Conservation (phyloP, 192 early-diverging fungal genomes). For the Coemansia brasiliensis region DNA sequence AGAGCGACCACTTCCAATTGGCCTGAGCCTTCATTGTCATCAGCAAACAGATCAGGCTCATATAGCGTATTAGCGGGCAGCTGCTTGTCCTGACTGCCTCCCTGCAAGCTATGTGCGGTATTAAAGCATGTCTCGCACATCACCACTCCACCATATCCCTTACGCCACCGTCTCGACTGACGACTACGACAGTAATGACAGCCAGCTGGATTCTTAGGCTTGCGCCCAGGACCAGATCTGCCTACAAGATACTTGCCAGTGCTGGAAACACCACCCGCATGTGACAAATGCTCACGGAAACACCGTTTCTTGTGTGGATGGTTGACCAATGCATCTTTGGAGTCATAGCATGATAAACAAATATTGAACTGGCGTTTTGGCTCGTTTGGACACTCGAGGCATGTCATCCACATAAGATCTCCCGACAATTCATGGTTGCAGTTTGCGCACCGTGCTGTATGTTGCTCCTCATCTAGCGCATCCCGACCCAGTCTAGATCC, state of each 20-base stretch:
- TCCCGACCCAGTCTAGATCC: neutral
- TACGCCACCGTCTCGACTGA: conserved; percentile 47
- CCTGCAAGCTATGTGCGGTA: conserved; percentile 31
- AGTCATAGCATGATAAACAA: conserved; percentile 51
- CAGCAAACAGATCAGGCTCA: conserved; percentile 22
- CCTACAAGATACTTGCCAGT: conserved; percentile 8
- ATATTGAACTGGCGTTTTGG: conserved; percentile 30
- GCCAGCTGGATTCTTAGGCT: conserved; percentile 7
- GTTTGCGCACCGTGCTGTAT: conserved; percentile 28
- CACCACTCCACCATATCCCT: conserved; percentile 49
- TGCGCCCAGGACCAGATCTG: neutral
- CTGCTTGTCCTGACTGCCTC: conserved; percentile 5
- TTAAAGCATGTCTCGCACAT: conserved; percentile 56
- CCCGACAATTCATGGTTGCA: conserved; percentile 24
- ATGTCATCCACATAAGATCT: conserved; percentile 54
- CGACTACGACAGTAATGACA: conserved; percentile 53
- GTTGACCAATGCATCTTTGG: conserved; percentile 36
- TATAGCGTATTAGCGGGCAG: neutral
- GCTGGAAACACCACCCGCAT: conserved; percentile 10
- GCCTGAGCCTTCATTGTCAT: conserved; percentile 15
- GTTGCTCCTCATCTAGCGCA: neutral
- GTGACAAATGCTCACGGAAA: conserved; percentile 49
- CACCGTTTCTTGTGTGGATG: conserved; percentile 56
- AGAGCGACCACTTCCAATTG: conserved; percentile 47
- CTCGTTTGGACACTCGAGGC: conserved; percentile 38